These are phyloP conservation scores for Serendipita vermifera DNA, from an alignment of 768 basidiomycete species.

Conservation along the genomic window DNA sequence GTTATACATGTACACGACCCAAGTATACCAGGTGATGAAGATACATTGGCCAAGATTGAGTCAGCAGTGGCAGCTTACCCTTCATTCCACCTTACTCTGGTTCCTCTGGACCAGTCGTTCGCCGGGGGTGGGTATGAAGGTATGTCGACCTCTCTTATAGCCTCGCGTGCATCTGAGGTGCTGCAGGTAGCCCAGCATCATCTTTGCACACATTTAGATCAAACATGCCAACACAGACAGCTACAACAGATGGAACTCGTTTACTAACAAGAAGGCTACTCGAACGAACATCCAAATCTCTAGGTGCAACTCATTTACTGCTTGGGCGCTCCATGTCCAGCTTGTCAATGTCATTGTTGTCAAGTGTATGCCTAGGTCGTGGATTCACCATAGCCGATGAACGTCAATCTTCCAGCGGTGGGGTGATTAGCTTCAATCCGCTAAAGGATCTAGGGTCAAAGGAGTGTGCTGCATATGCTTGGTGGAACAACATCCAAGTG, in stretches of 20 bases:
- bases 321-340: constrained; percentile 72
- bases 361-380: constrained; percentile 61
- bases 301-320: constrained; percentile 57
- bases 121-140: not conserved
- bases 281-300: constrained; percentile 47
- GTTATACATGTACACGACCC: constrained; percentile 20
- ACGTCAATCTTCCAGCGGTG: constrained; percentile 25
- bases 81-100: constrained; percentile 18
- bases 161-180: no score
- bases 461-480: constrained; percentile 64
- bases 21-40: constrained; percentile 44
- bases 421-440: constrained; percentile 48
- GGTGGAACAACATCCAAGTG: constrained; percentile 51
- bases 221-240: constrained; percentile 63
- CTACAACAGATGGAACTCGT: constrained; percentile 44
- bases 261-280: constrained; percentile 55
- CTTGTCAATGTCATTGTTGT: constrained; percentile 59
- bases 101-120: not conserved
- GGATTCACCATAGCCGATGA: constrained; percentile 61
- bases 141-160: no score
- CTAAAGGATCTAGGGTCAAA: constrained; percentile 63
- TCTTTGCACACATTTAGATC: constrained; percentile 34
- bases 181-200: constrained; percentile 56
- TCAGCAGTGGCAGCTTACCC: constrained; percentile 48
- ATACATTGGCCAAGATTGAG: constrained; percentile 37